Evolutionary conservation across 768 basidiomycete species (phyloP).

Genomic region (Suillus brevipes): DNA sequence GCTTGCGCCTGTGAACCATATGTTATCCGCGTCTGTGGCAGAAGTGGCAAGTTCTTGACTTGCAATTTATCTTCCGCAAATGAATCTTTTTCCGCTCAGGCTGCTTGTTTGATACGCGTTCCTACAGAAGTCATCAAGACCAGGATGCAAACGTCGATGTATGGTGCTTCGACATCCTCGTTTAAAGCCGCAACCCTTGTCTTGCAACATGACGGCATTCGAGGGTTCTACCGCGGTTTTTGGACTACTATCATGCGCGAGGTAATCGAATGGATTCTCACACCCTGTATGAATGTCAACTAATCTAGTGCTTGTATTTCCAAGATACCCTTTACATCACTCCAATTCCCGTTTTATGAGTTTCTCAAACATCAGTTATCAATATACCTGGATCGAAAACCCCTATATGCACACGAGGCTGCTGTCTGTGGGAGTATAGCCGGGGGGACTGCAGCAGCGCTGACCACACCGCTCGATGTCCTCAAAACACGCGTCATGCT

Average conservation of each 20-base stretch:
- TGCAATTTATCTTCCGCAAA: conserved; percentile 15
- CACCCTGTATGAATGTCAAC: not conserved
- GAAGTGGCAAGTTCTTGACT: conserved; percentile 49
- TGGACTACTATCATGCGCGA: conserved; percentile 74
- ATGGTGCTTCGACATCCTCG: conserved; percentile 60
- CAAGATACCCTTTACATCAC: conserved; percentile 93
- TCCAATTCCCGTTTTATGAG: conserved; percentile 97
- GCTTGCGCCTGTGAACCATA: conserved; percentile 64
- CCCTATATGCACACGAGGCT: conserved; percentile 70
- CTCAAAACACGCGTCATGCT: conserved; percentile 98
- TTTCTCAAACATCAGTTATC: conserved; percentile 73
- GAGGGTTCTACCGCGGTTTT: conserved; percentile 89
- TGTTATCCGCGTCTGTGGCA: conserved; percentile 58
- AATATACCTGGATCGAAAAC: conserved; percentile 48
- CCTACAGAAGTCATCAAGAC: conserved; percentile 98
- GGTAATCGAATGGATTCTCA: conserved; percentile 32
- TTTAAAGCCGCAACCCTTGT: conserved; percentile 57
- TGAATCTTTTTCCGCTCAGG: conserved; percentile 39
- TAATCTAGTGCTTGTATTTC: conserved; percentile 12
- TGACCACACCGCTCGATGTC: conserved; percentile 95
- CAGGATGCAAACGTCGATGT: conserved; percentile 82
- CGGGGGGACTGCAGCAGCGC: conserved; percentile 84
- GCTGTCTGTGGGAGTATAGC: conserved; percentile 90
- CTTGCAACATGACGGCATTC: conserved; percentile 59
- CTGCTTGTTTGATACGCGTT: conserved; percentile 90